Conservation (phyloP, 2,329 filamentous ascomycete genomes). For the Colletotrichum tropicale region DNA sequence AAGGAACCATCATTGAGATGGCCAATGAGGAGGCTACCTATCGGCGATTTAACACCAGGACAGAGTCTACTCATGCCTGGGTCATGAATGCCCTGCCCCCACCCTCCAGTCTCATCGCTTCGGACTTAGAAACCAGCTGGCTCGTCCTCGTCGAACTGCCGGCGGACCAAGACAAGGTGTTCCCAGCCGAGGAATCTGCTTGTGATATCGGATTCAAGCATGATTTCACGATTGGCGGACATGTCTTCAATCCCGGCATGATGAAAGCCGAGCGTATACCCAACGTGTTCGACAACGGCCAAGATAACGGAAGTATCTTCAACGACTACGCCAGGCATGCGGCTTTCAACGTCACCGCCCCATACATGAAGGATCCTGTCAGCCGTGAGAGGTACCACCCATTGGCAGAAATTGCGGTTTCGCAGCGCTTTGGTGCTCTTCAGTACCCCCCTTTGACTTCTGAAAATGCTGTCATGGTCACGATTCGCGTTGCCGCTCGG, state of each 20-base stretch:
- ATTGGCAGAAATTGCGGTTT: neutral
- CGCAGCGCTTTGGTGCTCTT: neutral
- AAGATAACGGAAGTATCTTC: neutral
- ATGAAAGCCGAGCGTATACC: neutral
- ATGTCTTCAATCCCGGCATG: neutral
- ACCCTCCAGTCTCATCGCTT: neutral
- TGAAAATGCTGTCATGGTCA: neutral
- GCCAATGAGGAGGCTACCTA: neutral
- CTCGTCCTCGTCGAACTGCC: neutral
- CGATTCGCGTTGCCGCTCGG: neutral
- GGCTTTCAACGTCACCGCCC: slow-evolving; percentile 3
- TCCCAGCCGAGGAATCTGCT: neutral
- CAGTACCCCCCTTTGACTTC: neutral
- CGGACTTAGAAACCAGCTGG: slow-evolving; percentile 12
- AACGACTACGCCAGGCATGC: neutral
- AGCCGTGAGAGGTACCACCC: neutral
- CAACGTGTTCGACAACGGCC: neutral
- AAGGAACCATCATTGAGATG: slow-evolving; percentile 10
- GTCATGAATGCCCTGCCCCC: neutral
- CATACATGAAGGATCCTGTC: neutral
- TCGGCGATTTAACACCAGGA: neutral
- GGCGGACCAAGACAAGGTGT: neutral
- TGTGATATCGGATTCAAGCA: neutral
- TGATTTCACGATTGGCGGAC: neutral
- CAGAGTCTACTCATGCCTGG: neutral